phyloP scores from a whole-genome alignment of 2,329 filamentous ascomycete species.

The Penicillium oxalicum region DNA sequence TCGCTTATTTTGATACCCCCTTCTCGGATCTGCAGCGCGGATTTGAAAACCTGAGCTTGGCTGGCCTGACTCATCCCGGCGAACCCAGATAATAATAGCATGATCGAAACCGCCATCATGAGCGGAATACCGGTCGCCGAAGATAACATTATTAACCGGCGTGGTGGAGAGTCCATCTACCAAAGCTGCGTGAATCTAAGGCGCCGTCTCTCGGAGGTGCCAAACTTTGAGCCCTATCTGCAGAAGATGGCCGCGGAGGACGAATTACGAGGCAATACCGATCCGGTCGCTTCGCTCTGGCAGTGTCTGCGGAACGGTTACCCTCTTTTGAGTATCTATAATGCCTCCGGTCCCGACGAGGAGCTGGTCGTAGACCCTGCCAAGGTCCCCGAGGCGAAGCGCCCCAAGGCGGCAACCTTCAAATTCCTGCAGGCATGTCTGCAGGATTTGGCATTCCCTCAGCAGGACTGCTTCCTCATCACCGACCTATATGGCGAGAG shows the following conservation, averaged over 20 bases:
- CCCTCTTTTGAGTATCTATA: slow-evolving; percentile 84
- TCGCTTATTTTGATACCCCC: slow-evolving; percentile 14
- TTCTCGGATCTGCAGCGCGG: slow-evolving; percentile 27
- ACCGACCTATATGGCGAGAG: slow-evolving; percentile 88
- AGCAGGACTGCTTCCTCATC: slow-evolving; percentile 84
- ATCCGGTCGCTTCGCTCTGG: slow-evolving; percentile 90
- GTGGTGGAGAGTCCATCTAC: slow-evolving; percentile 90
- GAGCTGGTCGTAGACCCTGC: slow-evolving; percentile 62
- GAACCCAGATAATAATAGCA: slow-evolving; percentile 21
- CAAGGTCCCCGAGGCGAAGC: slow-evolving; percentile 62
- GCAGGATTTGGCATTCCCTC: slow-evolving; percentile 69
- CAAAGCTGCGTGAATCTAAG: slow-evolving; percentile 88
- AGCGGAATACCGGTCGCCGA: slow-evolving; percentile 55
- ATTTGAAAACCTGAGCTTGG: slow-evolving; percentile 23
- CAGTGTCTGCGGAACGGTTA: slow-evolving; percentile 75
- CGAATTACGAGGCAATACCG: slow-evolving; percentile 55
- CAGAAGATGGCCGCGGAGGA: slow-evolving; percentile 65
- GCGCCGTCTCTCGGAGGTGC: slow-evolving; percentile 73
- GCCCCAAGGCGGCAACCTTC: slow-evolving; percentile 81
- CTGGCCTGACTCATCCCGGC: slow-evolving; percentile 18
- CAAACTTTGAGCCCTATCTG: slow-evolving; percentile 71
- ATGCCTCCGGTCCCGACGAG: slow-evolving; percentile 66
- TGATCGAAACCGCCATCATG: slow-evolving; percentile 32
- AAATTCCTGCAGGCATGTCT: slow-evolving; percentile 89
- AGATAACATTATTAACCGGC: slow-evolving; percentile 94